phyloP scores from a whole-genome alignment of 441 rosid species.

The Raphanus hybrid region DNA sequence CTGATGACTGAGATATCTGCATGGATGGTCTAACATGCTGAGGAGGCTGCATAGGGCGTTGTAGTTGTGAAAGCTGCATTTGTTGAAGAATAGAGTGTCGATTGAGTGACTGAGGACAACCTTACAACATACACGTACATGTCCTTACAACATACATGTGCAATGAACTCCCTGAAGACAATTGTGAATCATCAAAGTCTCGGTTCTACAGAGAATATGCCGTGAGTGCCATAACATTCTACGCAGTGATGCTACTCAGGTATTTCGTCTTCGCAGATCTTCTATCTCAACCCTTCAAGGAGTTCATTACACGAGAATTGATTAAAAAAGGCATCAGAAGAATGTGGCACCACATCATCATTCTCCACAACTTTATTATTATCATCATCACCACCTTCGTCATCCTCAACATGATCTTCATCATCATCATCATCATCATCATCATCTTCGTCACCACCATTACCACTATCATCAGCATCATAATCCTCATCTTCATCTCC shows the following conservation, averaged over 20 bases:
- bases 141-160: too few relatives aligned
- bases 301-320: not conserved
- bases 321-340: not conserved
- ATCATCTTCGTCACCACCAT: not conserved
- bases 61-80: slow-evolving; percentile 78
- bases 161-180: too few relatives aligned
- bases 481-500: not conserved
- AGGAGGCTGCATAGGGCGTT: slow-evolving; percentile 80
- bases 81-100: slow-evolving; percentile 49
- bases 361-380: not conserved
- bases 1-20: slow-evolving; percentile 65
- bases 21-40: slow-evolving; percentile 78
- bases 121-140: too few relatives aligned
- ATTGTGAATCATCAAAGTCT: not conserved
- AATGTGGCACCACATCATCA: not conserved
- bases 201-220: not conserved
- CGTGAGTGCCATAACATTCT: not conserved
- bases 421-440: not conserved
- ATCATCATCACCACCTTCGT: not conserved
- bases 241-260: not conserved
- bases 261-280: not conserved
- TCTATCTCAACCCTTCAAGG: not conserved
- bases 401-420: not conserved
- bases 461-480: not conserved
- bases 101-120: slow-evolving; percentile 71